Conservation (phyloP, 352 stramenopile species). For the Globisporangium alternatum region DNA sequence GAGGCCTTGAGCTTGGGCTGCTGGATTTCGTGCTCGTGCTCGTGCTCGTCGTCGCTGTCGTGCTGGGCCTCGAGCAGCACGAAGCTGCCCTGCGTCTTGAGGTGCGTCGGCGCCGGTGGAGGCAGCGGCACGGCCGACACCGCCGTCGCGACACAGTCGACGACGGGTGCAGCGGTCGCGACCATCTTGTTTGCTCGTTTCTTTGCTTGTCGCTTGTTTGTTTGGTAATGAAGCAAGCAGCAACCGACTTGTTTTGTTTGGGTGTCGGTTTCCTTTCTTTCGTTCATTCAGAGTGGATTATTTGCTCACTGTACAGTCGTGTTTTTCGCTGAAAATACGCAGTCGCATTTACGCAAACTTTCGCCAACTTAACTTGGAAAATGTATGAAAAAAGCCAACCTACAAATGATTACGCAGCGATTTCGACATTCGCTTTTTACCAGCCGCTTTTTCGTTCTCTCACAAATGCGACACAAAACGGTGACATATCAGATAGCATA, state of each 20-base stretch:
- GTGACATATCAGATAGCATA: no score
- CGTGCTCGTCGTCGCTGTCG: background rate
- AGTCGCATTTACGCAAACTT: no score
- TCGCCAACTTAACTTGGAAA: no score
- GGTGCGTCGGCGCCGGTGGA: background rate
- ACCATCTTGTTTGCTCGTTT: background rate
- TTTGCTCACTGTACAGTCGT: background rate
- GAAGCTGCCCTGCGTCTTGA: constrained; percentile 11
- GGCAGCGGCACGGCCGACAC: background rate
- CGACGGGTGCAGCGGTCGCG: constrained; percentile 3
- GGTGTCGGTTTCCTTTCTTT: no score
- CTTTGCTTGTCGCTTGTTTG: constrained; percentile 4
- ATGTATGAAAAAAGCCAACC: no score
- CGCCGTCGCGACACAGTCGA: background rate
- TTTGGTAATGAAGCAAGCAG: background rate
- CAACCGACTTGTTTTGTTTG: constrained; percentile 8
- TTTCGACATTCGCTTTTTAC: no score
- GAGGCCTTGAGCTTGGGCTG: constrained; percentile 6
- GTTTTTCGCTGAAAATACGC: no score
- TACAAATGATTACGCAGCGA: no score
- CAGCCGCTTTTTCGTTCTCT: no score
- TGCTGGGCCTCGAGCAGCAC: constrained; percentile 13
- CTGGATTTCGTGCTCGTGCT: background rate
- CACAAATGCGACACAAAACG: no score
- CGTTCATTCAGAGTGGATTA: background rate